These are phyloP conservation scores for Candida sithepensis DNA, from an alignment of 805 yeast species.

Conservation along the genomic window DNA sequence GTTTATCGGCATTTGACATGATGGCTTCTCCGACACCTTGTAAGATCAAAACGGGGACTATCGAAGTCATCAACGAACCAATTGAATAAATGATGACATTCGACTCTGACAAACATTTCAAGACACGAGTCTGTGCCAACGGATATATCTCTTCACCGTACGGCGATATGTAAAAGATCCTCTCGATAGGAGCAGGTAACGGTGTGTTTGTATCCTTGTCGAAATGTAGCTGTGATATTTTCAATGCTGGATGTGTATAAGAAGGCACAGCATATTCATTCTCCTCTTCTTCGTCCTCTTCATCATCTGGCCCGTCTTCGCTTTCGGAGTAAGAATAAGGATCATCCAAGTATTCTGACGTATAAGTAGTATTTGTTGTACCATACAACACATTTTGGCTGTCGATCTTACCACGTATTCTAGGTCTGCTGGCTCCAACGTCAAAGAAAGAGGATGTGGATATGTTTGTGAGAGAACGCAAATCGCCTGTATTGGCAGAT, in stretches of 20 bases:
- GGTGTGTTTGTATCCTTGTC: conserved; percentile 57
- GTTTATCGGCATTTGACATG: conserved; percentile 4
- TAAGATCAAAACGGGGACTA: conserved; percentile 71
- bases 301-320: conserved; percentile 2
- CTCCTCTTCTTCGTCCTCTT: conserved; percentile 27
- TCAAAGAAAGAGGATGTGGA: conserved; percentile 5
- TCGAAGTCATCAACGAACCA: conserved; percentile 87
- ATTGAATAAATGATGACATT: conserved; percentile 69
- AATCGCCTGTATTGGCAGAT: not conserved
- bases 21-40: conserved; percentile 72
- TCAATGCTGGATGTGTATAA: conserved; percentile 76
- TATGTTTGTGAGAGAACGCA: not conserved
- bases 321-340: not conserved
- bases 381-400: conserved; percentile 21
- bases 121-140: conserved; percentile 59
- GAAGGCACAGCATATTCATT: conserved; percentile 62
- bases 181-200: conserved; percentile 66
- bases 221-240: conserved; percentile 71
- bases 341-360: conserved; percentile 1
- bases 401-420: conserved; percentile 7
- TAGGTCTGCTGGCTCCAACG: not conserved
- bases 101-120: conserved; percentile 45
- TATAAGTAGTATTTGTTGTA: conserved; percentile 3
- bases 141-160: conserved; percentile 87
- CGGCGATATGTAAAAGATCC: conserved; percentile 79